phyloP scores from a whole-genome alignment of 345 rosid species.

The Citrus trifoliata region DNA sequence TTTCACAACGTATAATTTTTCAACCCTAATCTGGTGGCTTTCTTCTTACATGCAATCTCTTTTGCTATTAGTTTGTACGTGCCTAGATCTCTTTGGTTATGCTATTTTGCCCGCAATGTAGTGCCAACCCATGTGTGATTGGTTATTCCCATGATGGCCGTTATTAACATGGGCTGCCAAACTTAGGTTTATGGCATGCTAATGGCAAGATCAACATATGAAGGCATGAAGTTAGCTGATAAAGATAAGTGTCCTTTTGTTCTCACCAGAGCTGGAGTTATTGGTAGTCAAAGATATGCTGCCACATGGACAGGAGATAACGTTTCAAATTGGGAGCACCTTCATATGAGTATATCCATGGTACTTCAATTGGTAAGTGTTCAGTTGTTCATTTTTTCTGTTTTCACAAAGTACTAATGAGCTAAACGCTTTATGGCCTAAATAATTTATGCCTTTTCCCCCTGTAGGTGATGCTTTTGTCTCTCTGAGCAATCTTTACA shows the following conservation, averaged over 20 bases:
- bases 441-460: not conserved
- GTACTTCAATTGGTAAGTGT: slow-evolving; percentile 88
- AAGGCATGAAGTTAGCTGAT: slow-evolving; percentile 77
- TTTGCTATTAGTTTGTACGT: not conserved
- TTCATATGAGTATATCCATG: slow-evolving; percentile 89
- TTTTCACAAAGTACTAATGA: slow-evolving; percentile 4
- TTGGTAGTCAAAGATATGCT: slow-evolving; percentile 85
- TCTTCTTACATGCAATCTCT: not conserved
- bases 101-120: not conserved
- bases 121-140: not conserved
- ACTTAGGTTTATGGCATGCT: slow-evolving; percentile 81
- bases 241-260: slow-evolving; percentile 81
- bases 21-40: slow-evolving; percentile 6
- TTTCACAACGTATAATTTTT: slow-evolving; percentile 74
- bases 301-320: slow-evolving; percentile 98
- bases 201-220: slow-evolving; percentile 91
- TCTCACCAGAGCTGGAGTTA: slow-evolving; percentile 92
- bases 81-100: not conserved
- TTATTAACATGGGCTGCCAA: slow-evolving; percentile 7
- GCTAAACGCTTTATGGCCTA: not conserved
- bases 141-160: not conserved
- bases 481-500: not conserved
- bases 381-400: slow-evolving; percentile 2
- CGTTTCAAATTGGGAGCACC: slow-evolving; percentile 88
- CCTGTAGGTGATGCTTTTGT: slow-evolving; percentile 2